These are phyloP conservation scores for Candida sojae DNA, from an alignment of 1,139 yeast species.

Conservation along the genomic window DNA sequence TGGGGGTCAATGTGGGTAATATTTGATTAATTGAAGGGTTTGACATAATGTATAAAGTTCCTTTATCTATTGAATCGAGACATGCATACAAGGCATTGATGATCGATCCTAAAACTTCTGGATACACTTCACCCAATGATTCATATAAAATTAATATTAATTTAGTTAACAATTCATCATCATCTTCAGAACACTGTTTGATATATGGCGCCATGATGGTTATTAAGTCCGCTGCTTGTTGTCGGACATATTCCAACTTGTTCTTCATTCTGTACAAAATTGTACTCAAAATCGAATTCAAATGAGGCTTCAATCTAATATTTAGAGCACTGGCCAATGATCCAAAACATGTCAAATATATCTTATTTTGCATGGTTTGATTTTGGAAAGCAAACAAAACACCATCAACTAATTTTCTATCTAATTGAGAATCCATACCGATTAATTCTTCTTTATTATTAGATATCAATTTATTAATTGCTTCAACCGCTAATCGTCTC, in stretches of 20 bases:
- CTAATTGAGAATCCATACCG: conserved; percentile 46
- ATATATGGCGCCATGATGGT: conserved; percentile 68
- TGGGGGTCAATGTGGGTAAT: conserved; percentile 88
- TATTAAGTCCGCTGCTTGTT: conserved; percentile 84
- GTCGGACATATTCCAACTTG: conserved; percentile 71
- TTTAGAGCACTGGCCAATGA: conserved; percentile 69
- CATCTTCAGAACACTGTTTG: conserved; percentile 56
- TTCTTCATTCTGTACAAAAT: conserved; percentile 75
- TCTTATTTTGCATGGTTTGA: conserved; percentile 56
- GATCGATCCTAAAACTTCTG: conserved; percentile 89
- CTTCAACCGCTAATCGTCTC: conserved; percentile 76
- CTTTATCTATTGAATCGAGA: conserved; percentile 34
- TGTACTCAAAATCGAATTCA: conserved; percentile 74
- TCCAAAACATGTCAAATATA: conserved; percentile 66
- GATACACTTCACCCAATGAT: conserved; percentile 91
- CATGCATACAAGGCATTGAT: conserved; percentile 65
- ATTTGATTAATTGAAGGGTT: conserved; percentile 86
- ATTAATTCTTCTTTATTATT: conserved; percentile 33
- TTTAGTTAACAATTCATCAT: conserved; percentile 58
- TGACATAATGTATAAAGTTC: conserved; percentile 56
- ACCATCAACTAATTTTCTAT: conserved; percentile 76
- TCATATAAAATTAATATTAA: conserved; percentile 82
- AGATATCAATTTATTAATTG: conserved; percentile 44
- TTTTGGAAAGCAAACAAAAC: conserved; percentile 83
- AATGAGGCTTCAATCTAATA: conserved; percentile 68